phyloP scores from a whole-genome alignment of 2,329 filamentous ascomycete species.

The Xylaria digitata region DNA sequence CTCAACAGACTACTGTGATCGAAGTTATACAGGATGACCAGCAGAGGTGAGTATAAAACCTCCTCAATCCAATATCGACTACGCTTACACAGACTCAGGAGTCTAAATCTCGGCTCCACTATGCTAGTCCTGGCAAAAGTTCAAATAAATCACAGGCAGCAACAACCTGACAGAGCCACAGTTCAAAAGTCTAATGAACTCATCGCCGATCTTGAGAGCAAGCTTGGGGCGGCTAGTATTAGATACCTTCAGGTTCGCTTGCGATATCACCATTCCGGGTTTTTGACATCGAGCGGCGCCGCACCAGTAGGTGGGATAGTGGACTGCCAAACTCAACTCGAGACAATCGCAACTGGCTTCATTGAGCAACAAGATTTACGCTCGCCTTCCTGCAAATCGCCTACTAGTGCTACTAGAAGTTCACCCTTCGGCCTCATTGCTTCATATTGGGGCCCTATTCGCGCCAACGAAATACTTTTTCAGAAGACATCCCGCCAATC shows the following conservation, averaged over 20 bases:
- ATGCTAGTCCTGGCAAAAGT: conserved; percentile 63
- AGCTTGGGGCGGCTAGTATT: conserved; percentile 62
- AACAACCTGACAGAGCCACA: conserved; percentile 24
- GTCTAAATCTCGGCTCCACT: conserved; percentile 57
- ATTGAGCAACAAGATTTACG: conserved; percentile 61
- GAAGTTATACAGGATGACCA: conserved; percentile 56
- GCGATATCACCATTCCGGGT: conserved; percentile 67
- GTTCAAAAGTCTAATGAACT: conserved; percentile 62
- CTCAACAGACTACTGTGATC: conserved; percentile 55
- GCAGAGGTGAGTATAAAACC: conserved; percentile 27
- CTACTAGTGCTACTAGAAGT: conserved; percentile 51
- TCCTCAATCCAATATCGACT: neutral
- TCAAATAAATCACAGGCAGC: conserved; percentile 47
- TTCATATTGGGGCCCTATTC: conserved; percentile 61
- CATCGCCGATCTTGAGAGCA: conserved; percentile 68
- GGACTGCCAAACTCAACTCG: conserved; percentile 60
- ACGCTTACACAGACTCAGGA: conserved; percentile 50
- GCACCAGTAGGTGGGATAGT: conserved; percentile 51
- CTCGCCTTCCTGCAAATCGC: conserved; percentile 64
- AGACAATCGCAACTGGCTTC: conserved; percentile 64
- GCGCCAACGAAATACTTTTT: conserved; percentile 57
- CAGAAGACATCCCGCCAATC: conserved; percentile 44
- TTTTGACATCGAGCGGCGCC: conserved; percentile 53
- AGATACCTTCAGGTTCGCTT: conserved; percentile 65
- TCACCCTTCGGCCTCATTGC: conserved; percentile 59